A percentile compares a stretch with the other conserved stretches of the same genome.
phyloP scores from a whole-genome alignment of 2,329 filamentous ascomycete species.

The Talaromyces sp. region DNA sequence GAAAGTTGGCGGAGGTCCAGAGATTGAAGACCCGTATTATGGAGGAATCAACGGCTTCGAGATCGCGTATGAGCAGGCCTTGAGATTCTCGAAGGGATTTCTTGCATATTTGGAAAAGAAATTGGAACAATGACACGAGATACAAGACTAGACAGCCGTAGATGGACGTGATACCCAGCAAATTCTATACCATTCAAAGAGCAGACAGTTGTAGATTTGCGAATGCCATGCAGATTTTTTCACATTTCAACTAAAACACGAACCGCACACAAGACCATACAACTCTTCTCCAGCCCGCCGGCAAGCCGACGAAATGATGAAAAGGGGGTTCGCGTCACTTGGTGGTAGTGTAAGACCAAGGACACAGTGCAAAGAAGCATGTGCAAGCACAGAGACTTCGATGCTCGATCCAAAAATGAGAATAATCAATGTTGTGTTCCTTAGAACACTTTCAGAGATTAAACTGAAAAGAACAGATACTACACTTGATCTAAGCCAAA shows the following conservation, averaged over 20 bases:
- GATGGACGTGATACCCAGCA: background rate
- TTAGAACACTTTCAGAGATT: slow-evolving; percentile 82
- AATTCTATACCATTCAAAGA: too few relatives aligned
- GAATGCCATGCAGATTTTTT: too few relatives aligned
- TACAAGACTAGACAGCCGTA: background rate
- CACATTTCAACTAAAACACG: too few relatives aligned
- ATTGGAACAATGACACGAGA: background rate
- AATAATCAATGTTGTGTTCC: slow-evolving; percentile 71
- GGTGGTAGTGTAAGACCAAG: slow-evolving; percentile 70
- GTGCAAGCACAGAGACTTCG: slow-evolving; percentile 66
- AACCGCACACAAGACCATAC: background rate
- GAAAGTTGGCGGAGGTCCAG: slow-evolving; percentile 51
- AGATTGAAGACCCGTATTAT: slow-evolving; percentile 88
- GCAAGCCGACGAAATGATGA: slow-evolving; percentile 56
- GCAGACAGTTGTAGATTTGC: too few relatives aligned
- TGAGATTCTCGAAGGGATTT: slow-evolving; percentile 71
- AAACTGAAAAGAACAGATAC: slow-evolving; percentile 97
- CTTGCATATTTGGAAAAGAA: slow-evolving; percentile 52
- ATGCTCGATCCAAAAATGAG: slow-evolving; percentile 64
- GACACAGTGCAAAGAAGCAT: slow-evolving; percentile 63
- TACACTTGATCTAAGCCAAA: slow-evolving; percentile 85
- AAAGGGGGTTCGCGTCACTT: slow-evolving; percentile 64
- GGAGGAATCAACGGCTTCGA: slow-evolving; percentile 77
- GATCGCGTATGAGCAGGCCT: slow-evolving; percentile 78
- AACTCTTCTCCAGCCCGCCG: slow-evolving; percentile 54